Conservation (phyloP, 441 rosid genomes). For the Erodium trifolium region DNA sequence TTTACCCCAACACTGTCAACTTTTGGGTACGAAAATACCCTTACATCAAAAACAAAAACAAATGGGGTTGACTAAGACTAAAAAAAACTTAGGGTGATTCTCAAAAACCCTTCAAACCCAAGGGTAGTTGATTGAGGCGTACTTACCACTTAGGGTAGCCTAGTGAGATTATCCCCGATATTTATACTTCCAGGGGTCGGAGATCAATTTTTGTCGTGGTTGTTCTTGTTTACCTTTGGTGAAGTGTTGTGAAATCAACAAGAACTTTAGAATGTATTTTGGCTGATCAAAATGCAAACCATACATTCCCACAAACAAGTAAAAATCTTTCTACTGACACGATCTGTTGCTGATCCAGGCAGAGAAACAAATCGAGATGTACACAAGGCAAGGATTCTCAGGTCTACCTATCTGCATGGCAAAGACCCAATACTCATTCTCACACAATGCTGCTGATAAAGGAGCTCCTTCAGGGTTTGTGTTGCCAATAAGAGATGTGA, state of each 20-base stretch:
- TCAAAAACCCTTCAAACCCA: no score
- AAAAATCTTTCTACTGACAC: neutral
- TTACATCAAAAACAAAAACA: no score
- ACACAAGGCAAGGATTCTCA: slow-evolving; percentile 72
- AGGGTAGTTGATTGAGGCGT: no score
- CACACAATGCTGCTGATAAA: slow-evolving; percentile 63
- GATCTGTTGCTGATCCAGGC: slow-evolving; percentile 40
- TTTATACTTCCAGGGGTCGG: neutral
- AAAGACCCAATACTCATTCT: slow-evolving; percentile 87
- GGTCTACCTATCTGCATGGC: slow-evolving; percentile 92
- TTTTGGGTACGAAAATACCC: no score
- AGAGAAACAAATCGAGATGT: slow-evolving; percentile 89
- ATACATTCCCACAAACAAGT: neutral
- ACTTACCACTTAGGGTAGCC: no score
- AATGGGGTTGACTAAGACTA: no score
- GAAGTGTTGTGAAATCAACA: neutral
- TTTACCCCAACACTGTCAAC: no score
- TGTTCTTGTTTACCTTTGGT: neutral
- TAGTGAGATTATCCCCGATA: no score
- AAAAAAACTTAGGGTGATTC: no score
- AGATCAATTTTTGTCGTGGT: neutral
- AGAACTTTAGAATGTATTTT: neutral
- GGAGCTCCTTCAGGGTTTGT: slow-evolving; percentile 80
- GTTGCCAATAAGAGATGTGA: slow-evolving; percentile 78
- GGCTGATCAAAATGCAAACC: neutral